Percentiles rank a stretch among this genome's conserved stretches.
Evolutionary conservation across 176 grass and related monocot genomes (phyloP).

Genomic region (Musa troglodytarum): DNA sequence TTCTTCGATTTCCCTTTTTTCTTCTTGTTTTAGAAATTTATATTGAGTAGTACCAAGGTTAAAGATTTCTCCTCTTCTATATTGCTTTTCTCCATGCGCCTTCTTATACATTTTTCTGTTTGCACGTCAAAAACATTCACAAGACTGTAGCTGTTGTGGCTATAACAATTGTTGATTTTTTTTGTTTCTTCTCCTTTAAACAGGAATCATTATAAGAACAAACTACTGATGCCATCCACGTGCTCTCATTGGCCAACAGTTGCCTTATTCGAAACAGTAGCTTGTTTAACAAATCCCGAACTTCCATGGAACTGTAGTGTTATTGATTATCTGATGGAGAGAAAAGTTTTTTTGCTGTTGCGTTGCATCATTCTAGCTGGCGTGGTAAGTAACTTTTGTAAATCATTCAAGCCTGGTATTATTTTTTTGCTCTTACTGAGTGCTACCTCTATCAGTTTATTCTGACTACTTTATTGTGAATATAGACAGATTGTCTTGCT

Average conservation of each 20-base stretch:
- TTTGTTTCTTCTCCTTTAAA: slow-evolving; percentile 28
- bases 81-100: not conserved
- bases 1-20: too few relatives aligned
- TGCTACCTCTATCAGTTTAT: too few relatives aligned
- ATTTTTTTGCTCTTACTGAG: not conserved
- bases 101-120: not conserved
- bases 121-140: not conserved
- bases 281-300: slow-evolving; percentile 73
- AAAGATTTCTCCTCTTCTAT: not conserved
- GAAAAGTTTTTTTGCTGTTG: slow-evolving; percentile 69
- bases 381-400: slow-evolving; percentile 41
- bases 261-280: slow-evolving; percentile 54
- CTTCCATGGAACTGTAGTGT: slow-evolving; percentile 66
- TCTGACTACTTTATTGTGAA: too few relatives aligned
- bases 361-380: slow-evolving; percentile 52
- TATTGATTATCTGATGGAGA: slow-evolving; percentile 50
- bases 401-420: not conserved
- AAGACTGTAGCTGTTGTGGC: not conserved
- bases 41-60: too few relatives aligned
- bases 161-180: not conserved
- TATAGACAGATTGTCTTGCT: too few relatives aligned
- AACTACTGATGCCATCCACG: slow-evolving; percentile 53
- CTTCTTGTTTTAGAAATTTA: too few relatives aligned
- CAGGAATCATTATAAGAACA: slow-evolving; percentile 50
- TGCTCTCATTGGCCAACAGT: slow-evolving; percentile 36